Percentiles rank a stretch among this genome's conserved stretches.
Evolutionary conservation across 768 basidiomycete species (phyloP).

Genomic region (Aureoboletus auriporus): DNA sequence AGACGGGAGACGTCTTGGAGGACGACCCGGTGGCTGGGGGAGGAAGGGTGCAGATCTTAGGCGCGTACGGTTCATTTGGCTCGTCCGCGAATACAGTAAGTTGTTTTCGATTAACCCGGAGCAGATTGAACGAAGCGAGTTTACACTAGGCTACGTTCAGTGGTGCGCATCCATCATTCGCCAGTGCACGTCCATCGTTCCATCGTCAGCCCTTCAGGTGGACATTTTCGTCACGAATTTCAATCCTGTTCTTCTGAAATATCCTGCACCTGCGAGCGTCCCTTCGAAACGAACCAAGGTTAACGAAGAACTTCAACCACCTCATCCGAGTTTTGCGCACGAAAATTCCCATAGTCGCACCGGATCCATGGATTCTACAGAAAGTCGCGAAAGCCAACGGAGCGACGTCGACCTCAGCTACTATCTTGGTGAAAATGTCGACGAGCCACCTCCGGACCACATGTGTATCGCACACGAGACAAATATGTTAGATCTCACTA

Average conservation of each 20-base stretch:
- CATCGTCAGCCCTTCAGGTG: slow-evolving; percentile 47
- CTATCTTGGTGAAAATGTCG: slow-evolving; percentile 35
- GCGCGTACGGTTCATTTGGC: slow-evolving; percentile 73
- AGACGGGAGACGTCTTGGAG: slow-evolving; percentile 47
- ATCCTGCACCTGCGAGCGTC: slow-evolving; percentile 4
- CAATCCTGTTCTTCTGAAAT: slow-evolving; percentile 25
- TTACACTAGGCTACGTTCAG: slow-evolving; percentile 57
- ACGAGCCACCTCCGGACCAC: slow-evolving; percentile 28
- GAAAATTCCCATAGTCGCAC: slow-evolving; percentile 7
- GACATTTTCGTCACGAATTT: slow-evolving; percentile 74
- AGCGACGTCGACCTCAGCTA: slow-evolving; percentile 41
- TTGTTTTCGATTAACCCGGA: slow-evolving; percentile 5
- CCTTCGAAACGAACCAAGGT: slow-evolving; percentile 5
- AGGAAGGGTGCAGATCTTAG: slow-evolving; percentile 38
- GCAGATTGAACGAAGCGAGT: neutral
- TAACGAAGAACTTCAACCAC: slow-evolving; percentile 32
- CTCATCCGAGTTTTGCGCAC: slow-evolving; percentile 29
- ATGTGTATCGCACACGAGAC: slow-evolving; percentile 40
- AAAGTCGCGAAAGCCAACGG: slow-evolving; percentile 29
- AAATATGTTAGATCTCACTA: slow-evolving; percentile 62
- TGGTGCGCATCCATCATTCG: slow-evolving; percentile 70
- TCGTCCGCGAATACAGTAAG: slow-evolving; percentile 72
- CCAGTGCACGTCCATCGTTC: slow-evolving; percentile 55
- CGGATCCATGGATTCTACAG: slow-evolving; percentile 24
- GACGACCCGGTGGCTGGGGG: slow-evolving; percentile 42